Percentiles rank a stretch among this genome's conserved stretches.
phyloP scores from a whole-genome alignment of 805 yeast genomes.

The Isabelozyma heimii region DNA sequence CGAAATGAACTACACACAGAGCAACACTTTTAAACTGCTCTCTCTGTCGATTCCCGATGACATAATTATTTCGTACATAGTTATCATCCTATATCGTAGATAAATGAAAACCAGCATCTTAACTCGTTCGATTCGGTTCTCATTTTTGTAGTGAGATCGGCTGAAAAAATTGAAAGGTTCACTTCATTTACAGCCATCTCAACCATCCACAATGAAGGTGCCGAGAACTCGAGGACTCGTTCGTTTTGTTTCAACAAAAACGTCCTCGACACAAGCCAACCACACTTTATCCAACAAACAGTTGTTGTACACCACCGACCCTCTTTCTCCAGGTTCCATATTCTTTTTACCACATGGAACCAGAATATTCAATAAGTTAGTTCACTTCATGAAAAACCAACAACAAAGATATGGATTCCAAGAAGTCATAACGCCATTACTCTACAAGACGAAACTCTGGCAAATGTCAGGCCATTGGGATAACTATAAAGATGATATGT shows the following conservation, averaged over 20 bases:
- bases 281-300: conserved; percentile 61
- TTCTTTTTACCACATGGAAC: conserved; percentile 95
- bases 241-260: background rate
- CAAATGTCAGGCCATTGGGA: conserved; percentile 95
- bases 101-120: too few relatives aligned
- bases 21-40: too few relatives aligned
- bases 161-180: background rate
- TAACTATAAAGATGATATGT: conserved; percentile 93
- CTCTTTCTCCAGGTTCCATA: conserved; percentile 84
- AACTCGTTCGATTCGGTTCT: background rate
- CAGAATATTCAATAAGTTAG: conserved; percentile 73
- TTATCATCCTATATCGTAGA: too few relatives aligned
- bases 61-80: too few relatives aligned
- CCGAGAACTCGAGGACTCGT: background rate
- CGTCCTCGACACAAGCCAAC: conserved; percentile 34
- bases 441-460: conserved; percentile 82
- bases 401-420: conserved; percentile 79
- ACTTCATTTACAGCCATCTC: background rate
- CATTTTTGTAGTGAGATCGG: background rate
- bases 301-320: conserved; percentile 73
- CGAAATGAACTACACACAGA: too few relatives aligned
- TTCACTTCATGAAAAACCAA: conserved; percentile 81
- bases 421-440: conserved; percentile 90
- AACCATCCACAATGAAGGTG: background rate
- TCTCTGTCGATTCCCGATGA: too few relatives aligned